phyloP scores from a whole-genome alignment of 2,329 filamentous ascomycete genomes.

The Diaporthe aspalathi region DNA sequence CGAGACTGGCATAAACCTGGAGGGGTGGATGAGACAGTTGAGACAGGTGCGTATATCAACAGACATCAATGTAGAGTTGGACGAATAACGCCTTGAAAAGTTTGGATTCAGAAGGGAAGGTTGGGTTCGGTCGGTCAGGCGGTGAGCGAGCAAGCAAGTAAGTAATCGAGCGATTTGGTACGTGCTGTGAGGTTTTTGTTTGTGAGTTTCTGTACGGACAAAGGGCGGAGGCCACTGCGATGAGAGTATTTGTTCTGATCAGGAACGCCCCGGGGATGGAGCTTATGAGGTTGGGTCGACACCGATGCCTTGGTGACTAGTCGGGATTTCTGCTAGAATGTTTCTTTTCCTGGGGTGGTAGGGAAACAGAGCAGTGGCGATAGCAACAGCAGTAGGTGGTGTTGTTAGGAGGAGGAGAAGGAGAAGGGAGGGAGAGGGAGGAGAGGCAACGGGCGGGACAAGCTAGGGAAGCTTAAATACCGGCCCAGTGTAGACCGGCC shows the following conservation, averaged over 20 bases:
- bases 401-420: background rate
- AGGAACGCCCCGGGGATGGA: background rate
- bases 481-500: background rate
- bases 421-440: background rate
- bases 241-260: background rate
- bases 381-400: background rate
- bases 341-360: background rate
- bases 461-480: conserved; percentile 36
- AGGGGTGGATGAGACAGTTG: conserved; percentile 67
- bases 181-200: background rate
- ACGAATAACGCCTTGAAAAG: conserved; percentile 27
- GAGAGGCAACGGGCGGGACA: background rate
- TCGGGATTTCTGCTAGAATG: background rate
- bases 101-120: conserved; percentile 37
- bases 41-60: conserved; percentile 67
- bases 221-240: background rate
- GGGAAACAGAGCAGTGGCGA: background rate
- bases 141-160: conserved; percentile 14
- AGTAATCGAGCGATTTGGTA: background rate
- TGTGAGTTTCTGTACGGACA: background rate
- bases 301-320: background rate
- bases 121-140: conserved; percentile 31
- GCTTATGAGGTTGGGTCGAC: background rate
- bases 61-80: conserved; percentile 66
- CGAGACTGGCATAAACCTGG: conserved; percentile 68